Base-by-base conservation (phyloP, 2,329 filamentous ascomycete species). In the Tolypocladium ophioglossoides region DNA sequence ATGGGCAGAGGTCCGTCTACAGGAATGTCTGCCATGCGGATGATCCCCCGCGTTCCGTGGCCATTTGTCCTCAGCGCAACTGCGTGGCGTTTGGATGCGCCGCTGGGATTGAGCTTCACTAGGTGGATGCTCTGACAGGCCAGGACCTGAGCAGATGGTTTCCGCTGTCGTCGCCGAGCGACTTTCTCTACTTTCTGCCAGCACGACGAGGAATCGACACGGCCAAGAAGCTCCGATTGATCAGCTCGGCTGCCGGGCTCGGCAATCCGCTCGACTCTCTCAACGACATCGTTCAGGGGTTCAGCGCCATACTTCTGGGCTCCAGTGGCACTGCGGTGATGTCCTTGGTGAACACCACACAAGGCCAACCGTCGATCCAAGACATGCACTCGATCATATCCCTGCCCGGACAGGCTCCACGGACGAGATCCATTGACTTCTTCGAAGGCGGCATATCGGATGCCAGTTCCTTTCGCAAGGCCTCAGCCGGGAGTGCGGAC, bases 1-100 rank as follows among this genome's bases (percentile, higher is more conserved):
- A 63, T 38, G 66, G 64, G 18, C 59, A 62, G 35, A 60, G 63
- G 51, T 64, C 60, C 46, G 57, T 68, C 40, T 70, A 68, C 61
- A 71, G 74, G 41, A 73, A 79, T 56, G 62, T 87, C 41, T 85
- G 83, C 62, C 80, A 77, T 2, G 68, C 77, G 39, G 78, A 85
- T 52, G 82, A 86, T 57, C 79, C 79, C 18, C 84, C 84, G 14
- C 76, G 79, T n/a, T 84, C 80, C 40, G 77, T 86, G 11, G 79
- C 83, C 0, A 78, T 87, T 37, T 85, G 80, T 59, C 83, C 83
- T n/a, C 79, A 83, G 55, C 75, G 80, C 48, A 75, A 77, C 51
- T 85, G 82, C 59, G 79, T 85, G 37, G 83, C 82, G 10, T 87
- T 86, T 69, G 84, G 84, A 16, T 85, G 80, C 58, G 75, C 77